These are phyloP conservation scores for Ogataea siamensis DNA, from an alignment of 805 yeast genomes.

Conservation along the genomic window DNA sequence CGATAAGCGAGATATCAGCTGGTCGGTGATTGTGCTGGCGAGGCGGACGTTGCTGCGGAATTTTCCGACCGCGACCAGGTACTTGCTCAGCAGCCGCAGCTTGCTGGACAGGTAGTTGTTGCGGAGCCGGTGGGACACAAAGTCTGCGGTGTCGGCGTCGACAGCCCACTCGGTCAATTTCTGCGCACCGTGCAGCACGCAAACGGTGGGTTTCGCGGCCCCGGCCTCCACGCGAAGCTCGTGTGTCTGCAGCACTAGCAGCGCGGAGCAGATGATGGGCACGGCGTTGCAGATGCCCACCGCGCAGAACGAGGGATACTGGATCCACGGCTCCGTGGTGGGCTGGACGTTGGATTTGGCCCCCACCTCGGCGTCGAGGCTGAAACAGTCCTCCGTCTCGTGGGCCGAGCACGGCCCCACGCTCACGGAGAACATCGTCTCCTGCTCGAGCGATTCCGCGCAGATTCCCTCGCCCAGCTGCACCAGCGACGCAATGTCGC, in stretches of 20 bases:
- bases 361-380: conserved; percentile 14
- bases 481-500: conserved; percentile 34
- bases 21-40: conserved; percentile 1
- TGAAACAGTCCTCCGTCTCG: conserved; percentile 17
- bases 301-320: conserved; percentile 36
- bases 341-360: conserved; percentile 22
- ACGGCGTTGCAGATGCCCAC: conserved; percentile 31
- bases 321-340: conserved; percentile 41
- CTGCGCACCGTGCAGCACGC: conserved; percentile 10
- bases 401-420: conserved; percentile 27
- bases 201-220: conserved; percentile 3
- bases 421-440: conserved; percentile 18
- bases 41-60: conserved; percentile 20
- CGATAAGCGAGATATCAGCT: conserved; percentile 18
- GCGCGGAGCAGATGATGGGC: conserved; percentile 34
- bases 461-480: conserved; percentile 41
- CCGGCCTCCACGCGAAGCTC: conserved; percentile 2
- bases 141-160: conserved; percentile 5
- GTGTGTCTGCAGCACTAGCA: conserved; percentile 16
- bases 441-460: conserved; percentile 17
- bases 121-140: conserved; percentile 9
- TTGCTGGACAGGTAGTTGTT: conserved; percentile 18
- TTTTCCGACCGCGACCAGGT: conserved; percentile 20
- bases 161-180: conserved; percentile 11
- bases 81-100: conserved; percentile 20